Conservation (phyloP, 352 stramenopile species). For the Globisporangium nagaii region DNA sequence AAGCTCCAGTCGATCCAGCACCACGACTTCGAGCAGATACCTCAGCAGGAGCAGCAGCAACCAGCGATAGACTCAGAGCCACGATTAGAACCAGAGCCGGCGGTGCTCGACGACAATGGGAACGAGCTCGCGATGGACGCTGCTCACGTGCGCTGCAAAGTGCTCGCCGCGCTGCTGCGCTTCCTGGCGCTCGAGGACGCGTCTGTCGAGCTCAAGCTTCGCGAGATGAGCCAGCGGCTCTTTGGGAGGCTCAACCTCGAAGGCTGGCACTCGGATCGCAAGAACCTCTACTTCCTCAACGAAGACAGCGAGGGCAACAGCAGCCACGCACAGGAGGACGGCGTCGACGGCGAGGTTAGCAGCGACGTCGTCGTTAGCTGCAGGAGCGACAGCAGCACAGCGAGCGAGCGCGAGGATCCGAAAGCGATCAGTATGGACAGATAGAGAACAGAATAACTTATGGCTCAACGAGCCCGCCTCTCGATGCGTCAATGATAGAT, state of each 20-base stretch:
- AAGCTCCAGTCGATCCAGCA: constrained; percentile 26
- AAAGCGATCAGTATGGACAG: too few relatives aligned
- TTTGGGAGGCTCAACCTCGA: constrained; percentile 31
- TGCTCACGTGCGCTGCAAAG: constrained; percentile 24
- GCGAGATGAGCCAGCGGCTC: constrained; percentile 15
- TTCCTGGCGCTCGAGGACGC: constrained; percentile 31
- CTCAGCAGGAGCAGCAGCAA: constrained; percentile 7
- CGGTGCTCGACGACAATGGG: neutral
- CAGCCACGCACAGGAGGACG: neutral
- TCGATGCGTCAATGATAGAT: too few relatives aligned
- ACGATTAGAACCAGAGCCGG: too few relatives aligned
- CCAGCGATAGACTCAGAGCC: constrained; percentile 2
- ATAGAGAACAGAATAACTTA: too few relatives aligned
- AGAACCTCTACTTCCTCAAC: constrained; percentile 5
- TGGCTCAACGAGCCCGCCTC: too few relatives aligned
- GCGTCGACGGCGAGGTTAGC: neutral
- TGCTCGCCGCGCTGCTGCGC: constrained; percentile 23
- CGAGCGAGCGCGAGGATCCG: too few relatives aligned
- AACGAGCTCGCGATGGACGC: neutral
- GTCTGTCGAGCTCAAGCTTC: constrained; percentile 18
- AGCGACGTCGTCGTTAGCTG: neutral
- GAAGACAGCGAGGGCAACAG: neutral
- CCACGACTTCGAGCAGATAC: constrained; percentile 17
- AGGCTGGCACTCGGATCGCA: constrained; percentile 38
- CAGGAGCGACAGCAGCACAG: neutral